Percentiles rank a stretch among this genome's conserved stretches.
phyloP scores from a whole-genome alignment of 2,329 filamentous ascomycete species.

The Lecanicillium sp. region DNA sequence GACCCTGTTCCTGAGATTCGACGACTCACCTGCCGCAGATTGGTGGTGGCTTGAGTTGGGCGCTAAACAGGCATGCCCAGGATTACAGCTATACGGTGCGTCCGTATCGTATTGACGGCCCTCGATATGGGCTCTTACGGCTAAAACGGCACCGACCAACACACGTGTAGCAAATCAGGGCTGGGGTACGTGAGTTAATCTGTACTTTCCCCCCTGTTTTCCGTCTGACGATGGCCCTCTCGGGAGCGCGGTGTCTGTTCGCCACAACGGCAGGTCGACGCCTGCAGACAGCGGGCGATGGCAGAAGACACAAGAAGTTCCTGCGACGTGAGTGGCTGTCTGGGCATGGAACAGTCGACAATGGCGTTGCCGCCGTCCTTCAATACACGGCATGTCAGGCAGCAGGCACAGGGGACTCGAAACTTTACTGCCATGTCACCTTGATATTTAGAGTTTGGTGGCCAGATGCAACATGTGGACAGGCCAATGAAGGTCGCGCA shows the following conservation, averaged over 20 bases:
- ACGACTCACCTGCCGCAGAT: too few species aligned
- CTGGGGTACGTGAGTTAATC: too few species aligned
- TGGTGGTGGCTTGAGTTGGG: too few species aligned
- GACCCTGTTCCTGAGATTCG: not conserved
- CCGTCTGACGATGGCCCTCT: too few species aligned
- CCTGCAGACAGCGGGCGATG: not conserved
- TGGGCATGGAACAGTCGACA: too few species aligned
- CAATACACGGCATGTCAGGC: not conserved
- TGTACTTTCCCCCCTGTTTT: too few species aligned
- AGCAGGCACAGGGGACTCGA: not conserved
- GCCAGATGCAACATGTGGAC: not conserved
- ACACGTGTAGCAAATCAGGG: too few species aligned
- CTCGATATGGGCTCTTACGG: too few species aligned
- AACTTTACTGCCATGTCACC: not conserved
- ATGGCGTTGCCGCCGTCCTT: not conserved
- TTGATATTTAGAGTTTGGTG: not conserved
- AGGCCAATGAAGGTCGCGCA: not conserved
- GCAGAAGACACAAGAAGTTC: not conserved
- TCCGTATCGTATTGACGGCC: too few species aligned
- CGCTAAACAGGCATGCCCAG: too few species aligned
- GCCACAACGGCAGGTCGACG: not conserved
- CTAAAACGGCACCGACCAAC: too few species aligned
- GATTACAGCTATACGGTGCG: too few species aligned
- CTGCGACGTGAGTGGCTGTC: not conserved
- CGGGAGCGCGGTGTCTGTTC: not conserved